Evolutionary conservation across 768 basidiomycete species (phyloP).

Genomic region (Serendipita indica): DNA sequence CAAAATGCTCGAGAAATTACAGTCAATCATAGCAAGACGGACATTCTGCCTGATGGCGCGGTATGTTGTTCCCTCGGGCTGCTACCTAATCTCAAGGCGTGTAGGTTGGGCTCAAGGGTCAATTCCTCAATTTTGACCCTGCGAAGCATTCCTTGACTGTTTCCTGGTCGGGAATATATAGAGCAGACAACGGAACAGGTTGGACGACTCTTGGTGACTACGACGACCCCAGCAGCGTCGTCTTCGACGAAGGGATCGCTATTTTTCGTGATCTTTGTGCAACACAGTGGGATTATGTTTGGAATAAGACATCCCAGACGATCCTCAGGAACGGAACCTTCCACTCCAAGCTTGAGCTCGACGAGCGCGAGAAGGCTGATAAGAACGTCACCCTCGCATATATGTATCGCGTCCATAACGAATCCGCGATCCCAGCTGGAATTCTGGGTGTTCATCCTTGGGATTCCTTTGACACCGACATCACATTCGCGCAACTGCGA

Average conservation of each 20-base stretch:
- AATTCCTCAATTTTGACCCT: background rate
- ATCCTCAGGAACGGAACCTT: background rate
- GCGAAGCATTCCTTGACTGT: background rate
- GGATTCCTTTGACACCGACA: constrained; percentile 1
- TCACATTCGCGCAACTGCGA: background rate
- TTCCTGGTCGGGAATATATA: background rate
- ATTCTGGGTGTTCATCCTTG: background rate
- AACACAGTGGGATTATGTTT: background rate
- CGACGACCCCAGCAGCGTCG: background rate
- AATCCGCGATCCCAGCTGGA: background rate
- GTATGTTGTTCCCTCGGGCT: background rate
- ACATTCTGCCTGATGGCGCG: background rate
- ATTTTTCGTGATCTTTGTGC: background rate
- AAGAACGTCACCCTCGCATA: background rate
- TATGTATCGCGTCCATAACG: background rate
- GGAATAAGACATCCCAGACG: background rate
- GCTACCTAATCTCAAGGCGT: background rate
- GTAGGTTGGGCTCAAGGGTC: background rate
- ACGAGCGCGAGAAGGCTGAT: background rate
- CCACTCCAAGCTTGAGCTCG: background rate
- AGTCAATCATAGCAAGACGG: background rate
- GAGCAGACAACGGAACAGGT: background rate
- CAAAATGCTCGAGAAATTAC: background rate
- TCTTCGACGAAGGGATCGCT: background rate
- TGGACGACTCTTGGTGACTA: background rate